Conservation (phyloP, 768 basidiomycete genomes). For the Leccinellum luteum region DNA sequence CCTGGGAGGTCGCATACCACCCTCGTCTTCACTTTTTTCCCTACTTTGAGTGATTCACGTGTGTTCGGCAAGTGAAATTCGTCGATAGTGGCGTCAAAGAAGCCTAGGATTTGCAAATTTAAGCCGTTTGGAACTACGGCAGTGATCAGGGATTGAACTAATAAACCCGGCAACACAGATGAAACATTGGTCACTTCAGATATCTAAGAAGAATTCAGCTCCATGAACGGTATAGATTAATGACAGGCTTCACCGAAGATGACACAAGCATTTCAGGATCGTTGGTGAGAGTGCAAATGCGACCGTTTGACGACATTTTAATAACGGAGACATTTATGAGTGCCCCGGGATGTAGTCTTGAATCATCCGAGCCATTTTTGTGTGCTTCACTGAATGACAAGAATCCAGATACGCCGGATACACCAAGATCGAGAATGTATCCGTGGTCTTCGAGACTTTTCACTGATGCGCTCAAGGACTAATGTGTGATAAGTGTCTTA, state of each 20-base stretch:
- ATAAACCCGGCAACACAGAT: constrained; percentile 82
- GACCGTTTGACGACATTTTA: constrained; percentile 70
- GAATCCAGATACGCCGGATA: constrained; percentile 80
- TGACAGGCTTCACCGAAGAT: constrained; percentile 48
- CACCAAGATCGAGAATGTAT: constrained; percentile 83
- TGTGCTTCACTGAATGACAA: constrained; percentile 72
- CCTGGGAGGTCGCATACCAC: constrained; percentile 76
- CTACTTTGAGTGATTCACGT: constrained; percentile 52
- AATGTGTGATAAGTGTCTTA: constrained; percentile 1
- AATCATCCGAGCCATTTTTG: constrained; percentile 32
- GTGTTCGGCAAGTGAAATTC: constrained; percentile 62
- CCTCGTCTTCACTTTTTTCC: constrained; percentile 78
- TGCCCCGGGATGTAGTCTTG: constrained; percentile 58
- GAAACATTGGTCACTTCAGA: constrained; percentile 75
- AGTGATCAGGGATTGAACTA: constrained; percentile 83
- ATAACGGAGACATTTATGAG: constrained; percentile 65
- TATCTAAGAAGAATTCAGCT: constrained; percentile 41
- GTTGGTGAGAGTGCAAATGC: constrained; percentile 69
- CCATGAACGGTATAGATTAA: neutral
- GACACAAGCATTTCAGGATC: constrained; percentile 48
- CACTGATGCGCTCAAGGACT: constrained; percentile 77
- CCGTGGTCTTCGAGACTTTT: constrained; percentile 93
- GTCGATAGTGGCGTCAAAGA: constrained; percentile 89
- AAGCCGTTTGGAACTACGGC: constrained; percentile 70
- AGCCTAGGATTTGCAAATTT: constrained; percentile 86